Base-by-base conservation (phyloP, 352 stramenopile genomes). In the Pythium monospermum region DNA sequence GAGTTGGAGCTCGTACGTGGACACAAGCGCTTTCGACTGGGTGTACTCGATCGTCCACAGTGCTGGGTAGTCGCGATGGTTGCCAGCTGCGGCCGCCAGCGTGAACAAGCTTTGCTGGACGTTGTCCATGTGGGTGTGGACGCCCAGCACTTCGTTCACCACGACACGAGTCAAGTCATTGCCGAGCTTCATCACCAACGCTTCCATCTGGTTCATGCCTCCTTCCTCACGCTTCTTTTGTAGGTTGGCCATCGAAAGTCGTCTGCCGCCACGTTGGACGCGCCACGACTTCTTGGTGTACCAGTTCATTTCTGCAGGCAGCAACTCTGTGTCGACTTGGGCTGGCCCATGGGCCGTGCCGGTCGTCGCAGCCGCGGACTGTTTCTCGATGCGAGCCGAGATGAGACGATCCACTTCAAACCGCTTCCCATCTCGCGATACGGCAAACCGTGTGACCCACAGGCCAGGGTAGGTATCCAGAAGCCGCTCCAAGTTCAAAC, bases 301-400 rank as follows among this genome's bases (percentile, higher is more conserved):
- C 53, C 53, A 61, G 11, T 49, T 37, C 44, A 61, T 61, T 15
- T 33, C 25, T 7, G 45, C 16, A 0, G 53, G 53, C 2, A 61
- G 38, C 15, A 61, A 32, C 2, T 47, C 43, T n/a, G 35, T 41
- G 35, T 16, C 35, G 35, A 25, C 23, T 11, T 41, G 35, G 15
- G 35, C 23, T 3, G 19, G 35, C 35, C 35, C 4, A 16, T 41
- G 35, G 12, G 23, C n/a, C 15, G 35, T 41, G 11, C 23, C 25
- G 5, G 23, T 36, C 42, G 42, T 15, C 13, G 42, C 6, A 18
- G 42, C 21, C 6, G 36, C 2, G 4, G 18, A n/a, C 37, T 23
- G 22, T 31, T 18, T 15, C 21, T 27, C 40, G 2, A 22, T 18
- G 1, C 28, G 16, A 18, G 51, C 41, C 2, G 18, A 3, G 3